Base-by-base conservation (phyloP, 495 filamentous ascomycete genomes). In the Hyaloscypha variabilis region DNA sequence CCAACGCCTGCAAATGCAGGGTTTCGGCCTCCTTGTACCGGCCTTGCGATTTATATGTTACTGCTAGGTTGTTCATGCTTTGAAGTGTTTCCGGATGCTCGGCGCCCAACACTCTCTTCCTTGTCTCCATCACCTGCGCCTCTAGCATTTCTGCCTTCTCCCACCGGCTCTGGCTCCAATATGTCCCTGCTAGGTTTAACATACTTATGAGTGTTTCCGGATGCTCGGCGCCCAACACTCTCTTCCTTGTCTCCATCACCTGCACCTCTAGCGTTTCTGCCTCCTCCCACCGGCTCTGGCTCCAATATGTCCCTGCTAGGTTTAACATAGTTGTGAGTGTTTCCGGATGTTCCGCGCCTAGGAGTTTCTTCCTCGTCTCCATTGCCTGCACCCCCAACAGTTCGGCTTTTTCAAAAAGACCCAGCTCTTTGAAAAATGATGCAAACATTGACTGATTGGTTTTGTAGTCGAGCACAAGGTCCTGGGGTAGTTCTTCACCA, bases 41-140 rank as follows among this genome's bases (percentile, higher is more conserved):
- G 34, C 76, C 78, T 64, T 77, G 73, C 52, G 69, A 54, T 13
- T 24, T 19, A 51, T 76, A 77, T 50, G 68, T 74, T 28, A 63
- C 57, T n/a, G 74, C 76, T 14, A 80, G 67, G 51, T 74, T 76
- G 24, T 28, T 28, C 72, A 77, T 77, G 50, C 69, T 77, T 2
- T 8, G 29, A 5, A 29, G 51, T 11, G 39, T 46, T 1, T 14
- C 39, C 39, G 39, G 17, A 46, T 46, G 39, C 11, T 46, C 39
- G 11, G 17, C 2, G 17, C 39, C 39, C 4, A 46, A 17, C 19
- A 46, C 39, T 17, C 39, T 46, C 11, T 17, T 3, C 11, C 0
- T 46, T 17, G 17, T 46, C 17, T 46, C 17, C 4, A 19, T 11
- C 13, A 46, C 39, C 17, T 46, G 39, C 13, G 19, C 11, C 39